A percentile compares a stretch with the other conserved stretches of the same genome.
phyloP scores from a whole-genome alignment of 2,329 filamentous ascomycete genomes.

The Xylaria sp. region DNA sequence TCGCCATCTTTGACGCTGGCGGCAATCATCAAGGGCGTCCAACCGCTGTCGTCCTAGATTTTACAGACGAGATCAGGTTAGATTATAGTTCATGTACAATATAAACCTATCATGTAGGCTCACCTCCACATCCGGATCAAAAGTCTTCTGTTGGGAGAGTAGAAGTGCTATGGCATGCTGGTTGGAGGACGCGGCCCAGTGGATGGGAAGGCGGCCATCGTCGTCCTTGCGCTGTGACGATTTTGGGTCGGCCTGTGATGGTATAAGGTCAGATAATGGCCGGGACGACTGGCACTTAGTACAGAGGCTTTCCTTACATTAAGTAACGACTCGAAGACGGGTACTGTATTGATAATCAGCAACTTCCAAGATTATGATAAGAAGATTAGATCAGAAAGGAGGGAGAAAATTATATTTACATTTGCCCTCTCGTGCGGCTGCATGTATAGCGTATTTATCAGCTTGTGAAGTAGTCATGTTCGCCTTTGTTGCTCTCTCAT shows the following conservation, averaged over 20 bases:
- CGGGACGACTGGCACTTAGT: neutral
- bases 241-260: slow-evolving; percentile 77
- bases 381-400: neutral
- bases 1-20: slow-evolving; percentile 79
- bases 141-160: slow-evolving; percentile 75
- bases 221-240: slow-evolving; percentile 79
- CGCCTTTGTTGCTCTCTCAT: neutral
- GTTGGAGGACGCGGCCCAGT: slow-evolving; percentile 93
- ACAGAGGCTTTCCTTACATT: slow-evolving; percentile 61
- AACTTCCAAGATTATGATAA: slow-evolving; percentile 1
- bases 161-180: slow-evolving; percentile 78
- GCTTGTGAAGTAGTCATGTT: slow-evolving; percentile 54
- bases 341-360: slow-evolving; percentile 60
- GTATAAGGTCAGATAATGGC: slow-evolving; percentile 27
- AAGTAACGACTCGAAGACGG: slow-evolving; percentile 78
- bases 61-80: slow-evolving; percentile 14
- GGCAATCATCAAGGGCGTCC: slow-evolving; percentile 88
- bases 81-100: slow-evolving; percentile 1
- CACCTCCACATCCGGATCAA: slow-evolving; percentile 86
- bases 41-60: slow-evolving; percentile 76
- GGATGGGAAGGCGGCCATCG: slow-evolving; percentile 88
- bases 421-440: slow-evolving; percentile 85
- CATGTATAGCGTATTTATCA: slow-evolving; percentile 82
- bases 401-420: slow-evolving; percentile 62
- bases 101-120: slow-evolving; percentile 8